These are phyloP conservation scores for Wickerhamiella qilinensis DNA, from an alignment of 805 yeast genomes.

Conservation along the genomic window DNA sequence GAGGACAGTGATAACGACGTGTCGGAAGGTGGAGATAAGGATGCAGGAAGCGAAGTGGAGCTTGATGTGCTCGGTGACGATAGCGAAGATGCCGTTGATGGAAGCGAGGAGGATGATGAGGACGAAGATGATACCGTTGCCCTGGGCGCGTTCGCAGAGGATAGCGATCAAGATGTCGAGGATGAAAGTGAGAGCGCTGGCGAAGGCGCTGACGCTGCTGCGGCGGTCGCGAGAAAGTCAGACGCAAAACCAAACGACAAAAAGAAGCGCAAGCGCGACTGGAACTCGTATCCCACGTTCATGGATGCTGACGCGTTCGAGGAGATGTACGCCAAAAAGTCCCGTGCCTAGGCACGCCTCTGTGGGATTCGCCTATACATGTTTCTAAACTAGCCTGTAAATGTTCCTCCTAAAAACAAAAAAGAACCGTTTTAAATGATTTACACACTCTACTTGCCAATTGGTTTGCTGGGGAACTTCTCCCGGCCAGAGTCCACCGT, in stretches of 20 bases:
- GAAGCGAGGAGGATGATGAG: conserved; percentile 56
- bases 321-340: conserved; percentile 2
- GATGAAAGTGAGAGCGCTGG: conserved; percentile 2
- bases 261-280: conserved; percentile 15
- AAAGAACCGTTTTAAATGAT: background rate
- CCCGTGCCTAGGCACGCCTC: background rate
- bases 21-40: background rate
- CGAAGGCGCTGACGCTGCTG: conserved; percentile 1
- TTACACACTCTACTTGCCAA: background rate
- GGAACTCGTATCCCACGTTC: conserved; percentile 14
- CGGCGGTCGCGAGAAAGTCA: conserved; percentile 1
- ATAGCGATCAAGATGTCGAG: background rate
- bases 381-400: background rate
- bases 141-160: conserved; percentile 1
- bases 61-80: conserved; percentile 15
- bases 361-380: background rate
- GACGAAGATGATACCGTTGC: conserved; percentile 28
- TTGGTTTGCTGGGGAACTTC: background rate
- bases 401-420: background rate
- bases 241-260: background rate
- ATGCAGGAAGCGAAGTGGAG: conserved; percentile 10
- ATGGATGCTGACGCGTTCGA: conserved; percentile 17
- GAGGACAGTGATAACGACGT: conserved; percentile 16
- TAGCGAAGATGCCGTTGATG: conserved; percentile 18
- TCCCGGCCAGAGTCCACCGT: conserved; percentile 11